Conservation (phyloP, 1,139 yeast genomes). For the Sugiyamaella pinicola region DNA sequence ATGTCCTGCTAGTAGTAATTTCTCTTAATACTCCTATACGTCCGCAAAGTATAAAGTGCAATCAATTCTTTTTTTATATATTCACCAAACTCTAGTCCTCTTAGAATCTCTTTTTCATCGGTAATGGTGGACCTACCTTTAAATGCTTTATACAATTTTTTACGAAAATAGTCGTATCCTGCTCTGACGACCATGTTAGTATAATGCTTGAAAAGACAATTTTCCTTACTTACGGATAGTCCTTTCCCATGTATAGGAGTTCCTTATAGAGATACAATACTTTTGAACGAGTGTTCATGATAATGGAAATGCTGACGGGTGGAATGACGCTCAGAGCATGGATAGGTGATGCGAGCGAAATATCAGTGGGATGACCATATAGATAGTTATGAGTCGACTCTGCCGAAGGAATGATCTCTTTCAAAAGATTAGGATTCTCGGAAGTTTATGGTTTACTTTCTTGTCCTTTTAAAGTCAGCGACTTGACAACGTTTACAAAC, state of each 20-base stretch:
- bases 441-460: no score
- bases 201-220: no score
- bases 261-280: conserved; percentile 44
- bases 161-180: conserved; percentile 39
- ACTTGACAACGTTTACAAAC: no score
- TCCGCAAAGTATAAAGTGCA: conserved; percentile 41
- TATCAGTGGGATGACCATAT: no score
- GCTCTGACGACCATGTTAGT: conserved; percentile 22
- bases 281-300: conserved; percentile 19
- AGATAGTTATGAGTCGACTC: no score
- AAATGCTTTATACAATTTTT: conserved; percentile 39
- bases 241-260: conserved; percentile 43
- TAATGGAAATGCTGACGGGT: no score
- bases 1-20: conserved; percentile 37
- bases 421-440: no score
- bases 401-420: no score
- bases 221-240: conserved; percentile 41
- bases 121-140: conserved; percentile 32
- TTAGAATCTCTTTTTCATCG: conserved; percentile 35
- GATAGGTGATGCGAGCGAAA: not conserved
- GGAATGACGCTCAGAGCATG: not conserved
- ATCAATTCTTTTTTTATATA: conserved; percentile 43
- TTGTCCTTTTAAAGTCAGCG: no score
- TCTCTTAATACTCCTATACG: conserved; percentile 42
- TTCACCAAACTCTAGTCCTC: conserved; percentile 42